Evolutionary conservation across 2,329 filamentous ascomycete genomes (phyloP).

Genomic region (Atkinsonella hypoxylon): DNA sequence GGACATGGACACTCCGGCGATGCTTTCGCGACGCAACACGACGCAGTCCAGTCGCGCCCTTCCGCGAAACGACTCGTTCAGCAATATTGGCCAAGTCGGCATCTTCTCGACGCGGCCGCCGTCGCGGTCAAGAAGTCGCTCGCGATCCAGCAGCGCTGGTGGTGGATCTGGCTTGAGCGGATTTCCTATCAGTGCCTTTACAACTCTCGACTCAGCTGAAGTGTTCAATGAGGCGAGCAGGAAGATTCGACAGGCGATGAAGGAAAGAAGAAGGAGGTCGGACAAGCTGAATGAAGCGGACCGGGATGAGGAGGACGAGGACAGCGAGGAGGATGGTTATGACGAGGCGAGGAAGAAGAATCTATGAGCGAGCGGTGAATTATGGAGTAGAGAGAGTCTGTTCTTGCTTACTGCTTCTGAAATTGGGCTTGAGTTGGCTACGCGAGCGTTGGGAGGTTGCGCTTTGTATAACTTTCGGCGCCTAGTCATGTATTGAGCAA

Average conservation of each 20-base stretch:
- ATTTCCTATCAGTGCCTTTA: constrained; percentile 61
- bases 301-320: constrained; percentile 26
- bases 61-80: constrained; percentile 87
- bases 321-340: constrained; percentile 30
- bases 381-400: too few species aligned
- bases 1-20: constrained; percentile 27
- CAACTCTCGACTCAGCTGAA: constrained; percentile 50
- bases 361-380: constrained; percentile 12
- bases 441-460: background rate
- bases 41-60: constrained; percentile 41
- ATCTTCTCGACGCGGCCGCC: constrained; percentile 83
- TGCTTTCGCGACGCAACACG: constrained; percentile 35
- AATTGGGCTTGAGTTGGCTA: background rate
- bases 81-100: constrained; percentile 74
- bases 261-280: constrained; percentile 44
- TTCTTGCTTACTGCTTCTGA: background rate
- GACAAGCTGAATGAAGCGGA: constrained; percentile 26
- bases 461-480: too few species aligned
- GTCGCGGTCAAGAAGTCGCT: constrained; percentile 64
- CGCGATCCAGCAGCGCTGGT: constrained; percentile 56
- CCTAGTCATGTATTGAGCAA: background rate
- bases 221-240: constrained; percentile 72
- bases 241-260: constrained; percentile 79
- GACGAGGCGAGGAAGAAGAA: constrained; percentile 33
- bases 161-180: constrained; percentile 47